Evolutionary conservation across 305 asterid species (phyloP).

Genomic region (Fraxinus latifolia): DNA sequence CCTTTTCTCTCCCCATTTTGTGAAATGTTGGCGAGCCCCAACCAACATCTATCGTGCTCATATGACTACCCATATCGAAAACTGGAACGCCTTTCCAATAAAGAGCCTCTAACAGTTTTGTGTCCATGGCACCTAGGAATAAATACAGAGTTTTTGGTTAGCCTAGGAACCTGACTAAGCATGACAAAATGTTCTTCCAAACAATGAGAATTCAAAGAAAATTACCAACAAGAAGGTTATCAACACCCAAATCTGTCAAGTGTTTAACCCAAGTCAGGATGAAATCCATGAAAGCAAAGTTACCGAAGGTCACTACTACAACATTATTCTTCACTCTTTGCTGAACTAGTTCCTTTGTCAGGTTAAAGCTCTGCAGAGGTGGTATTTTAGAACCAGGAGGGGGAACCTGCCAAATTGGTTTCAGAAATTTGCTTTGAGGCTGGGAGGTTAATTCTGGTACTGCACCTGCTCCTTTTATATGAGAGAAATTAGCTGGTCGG

Average conservation of each 20-base stretch:
- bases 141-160: conserved; percentile 4
- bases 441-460: conserved; percentile 27
- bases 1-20: conserved; percentile 96
- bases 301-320: conserved; percentile 82
- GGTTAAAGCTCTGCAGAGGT: conserved; percentile 55
- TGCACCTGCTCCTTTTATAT: conserved; percentile 24
- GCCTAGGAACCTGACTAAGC: conserved; percentile 16
- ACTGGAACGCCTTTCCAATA: conserved; percentile 96
- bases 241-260: conserved; percentile 84
- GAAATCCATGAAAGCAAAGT: conserved; percentile 98
- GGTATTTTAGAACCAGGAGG: conserved; percentile 87
- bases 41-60: conserved; percentile 91
- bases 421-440: conserved; percentile 32
- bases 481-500: conserved; percentile 44
- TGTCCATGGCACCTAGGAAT: conserved; percentile 92
- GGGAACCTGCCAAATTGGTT: conserved; percentile 72
- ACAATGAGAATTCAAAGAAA: conserved; percentile 12
- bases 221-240: conserved; percentile 88
- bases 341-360: conserved; percentile 77
- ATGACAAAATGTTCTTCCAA: conserved; percentile 12
- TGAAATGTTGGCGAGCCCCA: conserved; percentile 96
- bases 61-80: conserved; percentile 96
- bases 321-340: conserved; percentile 72
- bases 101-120: conserved; percentile 84
- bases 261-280: conserved; percentile 93